Base-by-base conservation (phyloP, 225 moss, liverwort and hornwort genomes). In the Sphagnum contortum region DNA sequence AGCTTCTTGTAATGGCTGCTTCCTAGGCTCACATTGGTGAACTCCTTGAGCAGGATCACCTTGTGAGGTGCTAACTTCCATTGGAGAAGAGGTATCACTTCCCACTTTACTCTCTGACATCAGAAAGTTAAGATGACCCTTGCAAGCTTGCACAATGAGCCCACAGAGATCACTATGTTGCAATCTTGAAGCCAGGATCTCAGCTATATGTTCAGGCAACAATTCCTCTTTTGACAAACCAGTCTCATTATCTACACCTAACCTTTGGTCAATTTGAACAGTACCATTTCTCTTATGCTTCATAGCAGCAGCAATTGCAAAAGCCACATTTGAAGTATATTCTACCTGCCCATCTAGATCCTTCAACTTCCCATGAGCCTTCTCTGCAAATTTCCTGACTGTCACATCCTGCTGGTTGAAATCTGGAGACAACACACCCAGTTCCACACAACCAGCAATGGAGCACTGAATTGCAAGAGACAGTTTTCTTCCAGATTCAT, bases 51-150 rank as follows among this genome's bases (percentile, higher is more conserved):
- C 55, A 13, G 14, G 69, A 58, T 62, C 49, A 58, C 62, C 14
- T 48, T 59, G 61, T 63, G 68, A 48, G 44, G 65, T 63, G 29
- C 29, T 29, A 29, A 29, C 29, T 29, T 29, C 29, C 61, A 54
- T 70, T 77, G 77, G 74, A n/a, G 64, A 75, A 64, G 64, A 69
- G 54, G 73, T 50, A 80, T 71, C 67, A 72, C 56, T 71, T 73
- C 75, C 69, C 71, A 69, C 67, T 66, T 58, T 53, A 76, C 83
- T 77, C 75, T 63, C 80, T 70, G 72, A 68, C 72, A 65, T 63
- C 67, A 82, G 59, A 76, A 98, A 92, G 73, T 98, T 98, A 63
- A 98, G 70, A 80, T 98, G 81, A 60, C 96, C 96, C 54, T 84
- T 93, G 74, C 79, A 75, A 67, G 92, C 90, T 73, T 80, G 87